phyloP scores from a whole-genome alignment of 225 moss, liverwort and hornwort species.

The Bryum argenteum region DNA sequence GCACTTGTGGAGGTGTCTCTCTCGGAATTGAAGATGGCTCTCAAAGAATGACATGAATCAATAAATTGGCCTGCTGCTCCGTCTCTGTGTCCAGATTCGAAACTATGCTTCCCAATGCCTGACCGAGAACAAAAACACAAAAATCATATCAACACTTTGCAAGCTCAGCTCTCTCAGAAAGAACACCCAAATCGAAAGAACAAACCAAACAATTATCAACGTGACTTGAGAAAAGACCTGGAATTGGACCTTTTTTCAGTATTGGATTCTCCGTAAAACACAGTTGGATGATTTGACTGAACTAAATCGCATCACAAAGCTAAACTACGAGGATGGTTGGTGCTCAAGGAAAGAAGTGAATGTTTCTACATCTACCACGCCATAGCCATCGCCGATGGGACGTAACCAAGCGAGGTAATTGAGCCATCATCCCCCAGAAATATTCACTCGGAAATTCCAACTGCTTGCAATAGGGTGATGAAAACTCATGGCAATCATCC shows the following conservation, averaged over 20 bases:
- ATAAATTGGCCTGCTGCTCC: conserved; percentile 15
- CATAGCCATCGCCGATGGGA: too few relatives aligned
- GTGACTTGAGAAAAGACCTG: too few relatives aligned
- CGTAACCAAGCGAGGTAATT: too few relatives aligned
- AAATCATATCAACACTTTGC: neutral
- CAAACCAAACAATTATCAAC: too few relatives aligned
- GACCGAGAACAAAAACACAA: neutral
- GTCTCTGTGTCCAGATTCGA: conserved; percentile 28
- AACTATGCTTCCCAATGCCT: conserved; percentile 24
- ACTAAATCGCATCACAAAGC: neutral
- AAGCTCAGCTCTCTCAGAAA: too few relatives aligned
- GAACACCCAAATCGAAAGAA: too few relatives aligned
- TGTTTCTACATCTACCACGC: too few relatives aligned
- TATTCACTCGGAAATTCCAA: too few relatives aligned
- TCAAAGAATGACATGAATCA: conserved; percentile 22
- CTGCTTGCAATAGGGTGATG: too few relatives aligned
- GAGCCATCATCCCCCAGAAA: too few relatives aligned
- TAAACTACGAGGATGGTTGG: neutral
- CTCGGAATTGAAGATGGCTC: conserved; percentile 52
- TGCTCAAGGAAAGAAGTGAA: neutral
- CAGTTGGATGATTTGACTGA: too few relatives aligned
- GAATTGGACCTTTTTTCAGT: too few relatives aligned
- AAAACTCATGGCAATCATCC: neutral
- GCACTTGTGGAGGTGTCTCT: conserved; percentile 41
- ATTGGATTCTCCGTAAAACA: neutral